Evolutionary conservation across 352 stramenopile genomes (phyloP).

Genomic region (Phytophthora sp.): DNA sequence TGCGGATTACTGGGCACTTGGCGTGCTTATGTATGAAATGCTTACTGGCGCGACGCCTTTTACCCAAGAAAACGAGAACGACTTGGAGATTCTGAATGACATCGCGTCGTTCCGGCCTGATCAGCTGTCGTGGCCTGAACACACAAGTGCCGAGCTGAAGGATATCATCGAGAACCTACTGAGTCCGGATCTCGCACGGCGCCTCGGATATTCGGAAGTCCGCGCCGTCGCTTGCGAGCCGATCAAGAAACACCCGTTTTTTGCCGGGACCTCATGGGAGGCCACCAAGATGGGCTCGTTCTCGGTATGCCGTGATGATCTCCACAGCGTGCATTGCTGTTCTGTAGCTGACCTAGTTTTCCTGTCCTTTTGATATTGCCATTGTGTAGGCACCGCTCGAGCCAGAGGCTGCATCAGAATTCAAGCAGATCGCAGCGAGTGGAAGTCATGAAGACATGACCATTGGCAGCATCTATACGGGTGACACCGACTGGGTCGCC

Average conservation of each 20-base stretch:
- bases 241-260: slow-evolving; percentile 87
- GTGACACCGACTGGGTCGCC: slow-evolving; percentile 77
- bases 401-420: slow-evolving; percentile 66
- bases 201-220: slow-evolving; percentile 63
- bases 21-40: slow-evolving; percentile 95
- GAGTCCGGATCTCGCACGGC: slow-evolving; percentile 55
- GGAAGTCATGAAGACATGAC: slow-evolving; percentile 60
- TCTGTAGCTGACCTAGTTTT: slow-evolving; percentile 1
- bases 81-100: slow-evolving; percentile 89
- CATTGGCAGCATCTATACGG: slow-evolving; percentile 74
- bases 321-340: not conserved
- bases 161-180: slow-evolving; percentile 75
- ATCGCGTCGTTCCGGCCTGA: slow-evolving; percentile 83
- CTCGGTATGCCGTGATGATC: slow-evolving; percentile 48
- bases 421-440: slow-evolving; percentile 73
- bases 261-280: slow-evolving; percentile 84
- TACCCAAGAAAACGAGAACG: slow-evolving; percentile 77
- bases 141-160: slow-evolving; percentile 71
- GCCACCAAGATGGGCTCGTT: slow-evolving; percentile 83
- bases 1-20: slow-evolving; percentile 94
- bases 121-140: slow-evolving; percentile 73
- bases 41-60: slow-evolving; percentile 91
- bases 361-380: not conserved
- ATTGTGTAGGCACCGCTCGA: slow-evolving; percentile 71
- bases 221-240: slow-evolving; percentile 65